phyloP scores from a whole-genome alignment of 2,329 filamentous ascomycete species.

The Onygena corvina region DNA sequence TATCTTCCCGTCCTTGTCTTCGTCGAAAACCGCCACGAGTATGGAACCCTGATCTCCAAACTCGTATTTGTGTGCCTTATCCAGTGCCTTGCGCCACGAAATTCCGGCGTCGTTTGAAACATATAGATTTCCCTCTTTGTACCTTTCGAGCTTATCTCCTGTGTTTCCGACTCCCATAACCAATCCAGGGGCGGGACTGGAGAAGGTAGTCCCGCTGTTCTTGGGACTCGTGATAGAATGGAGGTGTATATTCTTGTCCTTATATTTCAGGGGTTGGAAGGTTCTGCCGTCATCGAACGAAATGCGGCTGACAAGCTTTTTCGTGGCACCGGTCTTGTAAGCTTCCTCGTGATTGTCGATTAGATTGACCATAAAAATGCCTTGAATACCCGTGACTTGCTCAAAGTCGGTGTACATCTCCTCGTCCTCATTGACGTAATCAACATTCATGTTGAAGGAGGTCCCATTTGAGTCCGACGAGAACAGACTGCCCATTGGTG shows the following conservation, averaged over 20 bases:
- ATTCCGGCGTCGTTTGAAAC: slow-evolving; percentile 84
- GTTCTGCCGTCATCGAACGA: slow-evolving; percentile 92
- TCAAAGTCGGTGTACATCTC: slow-evolving; percentile 83
- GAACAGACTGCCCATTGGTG: slow-evolving; percentile 74
- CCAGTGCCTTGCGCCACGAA: slow-evolving; percentile 61
- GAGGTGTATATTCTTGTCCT: slow-evolving; percentile 60
- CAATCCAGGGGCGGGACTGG: slow-evolving; percentile 82
- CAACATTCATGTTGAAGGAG: slow-evolving; percentile 83
- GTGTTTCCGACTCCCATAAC: slow-evolving; percentile 91
- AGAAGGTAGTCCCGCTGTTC: slow-evolving; percentile 79
- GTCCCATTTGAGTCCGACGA: slow-evolving; percentile 97
- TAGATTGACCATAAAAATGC: slow-evolving; percentile 78
- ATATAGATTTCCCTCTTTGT: slow-evolving; percentile 65
- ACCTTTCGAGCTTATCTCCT: slow-evolving; percentile 58
- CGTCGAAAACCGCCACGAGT: slow-evolving; percentile 67
- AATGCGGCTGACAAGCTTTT: slow-evolving; percentile 61
- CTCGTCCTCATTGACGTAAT: slow-evolving; percentile 76
- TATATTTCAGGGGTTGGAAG: slow-evolving; percentile 61
- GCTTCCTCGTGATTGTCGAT: slow-evolving; percentile 79
- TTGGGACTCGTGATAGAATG: slow-evolving; percentile 80
- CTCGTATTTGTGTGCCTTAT: slow-evolving; percentile 87
- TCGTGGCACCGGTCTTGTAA: slow-evolving; percentile 41
- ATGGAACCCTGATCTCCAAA: slow-evolving; percentile 90
- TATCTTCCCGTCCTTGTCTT: slow-evolving; percentile 42
- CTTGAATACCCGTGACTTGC: slow-evolving; percentile 81